Evolutionary conservation across 306 rosid species (phyloP), one percentile per base, ranked within the genome.

Genomic region (Heteromeles arbutifolia): DNA sequence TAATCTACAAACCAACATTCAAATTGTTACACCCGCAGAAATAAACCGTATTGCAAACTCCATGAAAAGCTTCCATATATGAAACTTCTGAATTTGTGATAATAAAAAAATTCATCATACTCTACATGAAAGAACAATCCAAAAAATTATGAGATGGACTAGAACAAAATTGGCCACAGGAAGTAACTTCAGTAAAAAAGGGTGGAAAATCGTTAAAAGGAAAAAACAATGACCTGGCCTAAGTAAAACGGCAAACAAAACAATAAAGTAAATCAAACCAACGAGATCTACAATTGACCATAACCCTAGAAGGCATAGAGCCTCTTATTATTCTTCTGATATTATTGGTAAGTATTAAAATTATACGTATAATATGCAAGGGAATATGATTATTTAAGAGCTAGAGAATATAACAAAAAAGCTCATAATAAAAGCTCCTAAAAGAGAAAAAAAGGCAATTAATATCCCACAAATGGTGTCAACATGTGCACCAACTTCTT

Each of bases 1-100:
- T 87, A 77, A 83, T 82, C 79, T 78, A 84, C 73, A 84, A 89
- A 78, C 77, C 83, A 89, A 83, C 66, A 83, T 81, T 82, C 83
- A 85, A 84, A 84, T 77, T 73, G 79, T 81, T 78, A 82, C 82
- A 83, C 86, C 81, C 71, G 81, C 88, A 80, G 82, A 80, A 67
- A 76, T 78, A 80, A 84, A 83, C 72, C 50, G 64, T 6, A 63
- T 74, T 31, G 85, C 78, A 72, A 22, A 79, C 81, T 61, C 75
- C 65, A 77, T 69, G 74, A 67, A 59, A 82, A 79, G 75, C 12
- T 50, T 43, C 73, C 41, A 75, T 39, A 5, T 28, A 78, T 57
- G 34, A 65, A 41, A 52, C 32, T 56, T 62, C 3, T 41, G 22
- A 11, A 67, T 8, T 54, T 28, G 11, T 17, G 65, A 44, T 41